These are phyloP conservation scores for Erodium trifolium DNA, from an alignment of 441 rosid species.

Conservation along the genomic window DNA sequence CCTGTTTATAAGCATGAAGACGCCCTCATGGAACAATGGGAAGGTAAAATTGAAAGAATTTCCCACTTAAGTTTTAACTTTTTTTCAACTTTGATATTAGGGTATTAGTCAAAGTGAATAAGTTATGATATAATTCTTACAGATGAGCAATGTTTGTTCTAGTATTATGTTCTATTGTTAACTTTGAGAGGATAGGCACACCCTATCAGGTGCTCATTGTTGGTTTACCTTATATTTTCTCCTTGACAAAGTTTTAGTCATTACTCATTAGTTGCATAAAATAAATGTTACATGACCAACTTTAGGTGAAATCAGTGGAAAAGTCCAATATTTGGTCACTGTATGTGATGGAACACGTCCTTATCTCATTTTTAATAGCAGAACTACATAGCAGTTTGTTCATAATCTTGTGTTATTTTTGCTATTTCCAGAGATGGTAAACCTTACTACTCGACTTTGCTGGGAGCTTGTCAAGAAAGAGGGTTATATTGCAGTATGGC, in stretches of 20 bases:
- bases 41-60: slow-evolving; percentile 41
- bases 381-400: slow-evolving; percentile 5
- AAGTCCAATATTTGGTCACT: not conserved
- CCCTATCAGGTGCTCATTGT: not conserved
- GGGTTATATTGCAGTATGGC: slow-evolving; percentile 94
- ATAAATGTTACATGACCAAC: not conserved
- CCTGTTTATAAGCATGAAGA: slow-evolving; percentile 95
- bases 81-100: not conserved
- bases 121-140: not conserved
- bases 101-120: not conserved
- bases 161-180: not conserved
- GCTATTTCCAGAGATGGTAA: slow-evolving; percentile 66
- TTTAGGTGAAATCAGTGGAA: not conserved
- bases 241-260: not conserved
- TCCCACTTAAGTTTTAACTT: slow-evolving; percentile 7
- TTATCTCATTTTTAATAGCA: slow-evolving; percentile 7
- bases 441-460: slow-evolving; percentile 81
- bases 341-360: not conserved
- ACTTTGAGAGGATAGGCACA: not conserved
- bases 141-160: not conserved
- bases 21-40: slow-evolving; percentile 82
- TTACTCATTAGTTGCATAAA: not conserved
- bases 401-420: slow-evolving; percentile 21
- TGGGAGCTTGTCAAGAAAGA: slow-evolving; percentile 93
- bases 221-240: not conserved